These are phyloP conservation scores for Pichia pseudocactophila DNA, from an alignment of 805 yeast genomes.

Conservation along the genomic window DNA sequence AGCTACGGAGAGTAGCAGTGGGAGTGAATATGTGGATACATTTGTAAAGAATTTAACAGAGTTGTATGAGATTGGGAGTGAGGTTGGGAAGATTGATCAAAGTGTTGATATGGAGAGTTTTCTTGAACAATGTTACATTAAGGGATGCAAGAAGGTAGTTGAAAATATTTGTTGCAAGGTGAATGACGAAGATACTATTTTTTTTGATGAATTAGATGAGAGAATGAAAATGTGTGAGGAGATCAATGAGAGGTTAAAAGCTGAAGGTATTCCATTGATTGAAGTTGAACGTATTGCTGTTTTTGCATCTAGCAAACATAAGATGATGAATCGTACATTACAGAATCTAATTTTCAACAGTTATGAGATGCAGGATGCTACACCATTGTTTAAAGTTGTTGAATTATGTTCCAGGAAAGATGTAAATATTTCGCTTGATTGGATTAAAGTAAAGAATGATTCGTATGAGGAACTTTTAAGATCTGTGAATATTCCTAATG, in stretches of 20 bases:
- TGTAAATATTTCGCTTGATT: neutral
- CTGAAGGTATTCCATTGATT: too few species aligned
- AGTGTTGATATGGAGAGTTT: neutral
- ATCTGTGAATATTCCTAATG: neutral
- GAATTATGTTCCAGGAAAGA: too few species aligned
- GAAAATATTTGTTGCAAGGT: neutral
- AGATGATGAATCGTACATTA: too few species aligned
- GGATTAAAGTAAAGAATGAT: neutral
- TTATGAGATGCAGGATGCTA: too few species aligned
- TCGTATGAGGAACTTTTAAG: neutral
- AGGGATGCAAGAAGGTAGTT: neutral
- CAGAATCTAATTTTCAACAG: too few species aligned
- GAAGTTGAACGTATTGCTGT: too few species aligned
- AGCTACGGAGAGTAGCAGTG: neutral
- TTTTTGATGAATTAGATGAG: too few species aligned
- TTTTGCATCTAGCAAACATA: too few species aligned
- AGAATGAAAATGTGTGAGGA: too few species aligned
- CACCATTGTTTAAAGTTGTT: too few species aligned
- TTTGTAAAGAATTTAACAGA: neutral
- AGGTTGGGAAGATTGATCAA: neutral
- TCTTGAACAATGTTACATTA: neutral
- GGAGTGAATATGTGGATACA: neutral
- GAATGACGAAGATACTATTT: neutral
- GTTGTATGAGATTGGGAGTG: neutral
- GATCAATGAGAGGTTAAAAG: too few species aligned